These are phyloP conservation scores for Mortierella sp. DNA, from an alignment of 371 early-diverging fungal species.

Conservation along the genomic window DNA sequence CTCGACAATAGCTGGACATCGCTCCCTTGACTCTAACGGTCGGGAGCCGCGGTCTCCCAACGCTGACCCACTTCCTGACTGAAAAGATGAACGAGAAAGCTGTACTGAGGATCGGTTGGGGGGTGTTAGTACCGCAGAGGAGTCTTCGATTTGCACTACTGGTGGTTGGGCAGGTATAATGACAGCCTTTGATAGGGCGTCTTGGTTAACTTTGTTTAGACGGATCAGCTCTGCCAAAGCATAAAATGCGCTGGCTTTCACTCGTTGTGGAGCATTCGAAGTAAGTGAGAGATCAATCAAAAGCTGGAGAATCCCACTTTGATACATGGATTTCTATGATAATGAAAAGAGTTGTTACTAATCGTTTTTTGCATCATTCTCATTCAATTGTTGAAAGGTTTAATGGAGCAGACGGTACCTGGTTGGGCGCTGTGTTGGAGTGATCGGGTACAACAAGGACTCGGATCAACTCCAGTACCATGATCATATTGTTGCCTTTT, in stretches of 20 bases:
- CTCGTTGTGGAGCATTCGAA: conserved; percentile 61
- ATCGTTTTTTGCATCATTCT: not conserved
- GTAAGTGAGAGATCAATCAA: conserved; percentile 64
- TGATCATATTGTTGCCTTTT: conserved; percentile 85
- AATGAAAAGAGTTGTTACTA: not conserved
- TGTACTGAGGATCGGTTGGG: conserved; percentile 39
- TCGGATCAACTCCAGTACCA: conserved; percentile 87
- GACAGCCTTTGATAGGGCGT: conserved; percentile 69
- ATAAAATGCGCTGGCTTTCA: conserved; percentile 76
- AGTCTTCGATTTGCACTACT: conserved; percentile 11
- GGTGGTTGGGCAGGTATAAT: conserved; percentile 58
- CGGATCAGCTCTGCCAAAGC: conserved; percentile 87
- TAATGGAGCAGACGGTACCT: conserved; percentile 57
- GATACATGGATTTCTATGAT: conserved; percentile 77
- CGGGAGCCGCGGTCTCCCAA: conserved; percentile 31
- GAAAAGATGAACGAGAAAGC: conserved; percentile 44
- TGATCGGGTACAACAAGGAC: conserved; percentile 90
- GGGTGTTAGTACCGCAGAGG: conserved; percentile 17
- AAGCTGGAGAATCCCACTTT: conserved; percentile 72
- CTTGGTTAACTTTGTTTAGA: conserved; percentile 81
- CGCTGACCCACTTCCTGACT: conserved; percentile 57
- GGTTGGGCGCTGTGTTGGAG: conserved; percentile 88
- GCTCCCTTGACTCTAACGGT: conserved; percentile 28
- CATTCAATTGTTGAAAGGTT: not conserved
- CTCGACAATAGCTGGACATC: conserved; percentile 73